phyloP scores from a whole-genome alignment of 2,329 filamentous ascomycete species.

The Juglanconis juglandina region DNA sequence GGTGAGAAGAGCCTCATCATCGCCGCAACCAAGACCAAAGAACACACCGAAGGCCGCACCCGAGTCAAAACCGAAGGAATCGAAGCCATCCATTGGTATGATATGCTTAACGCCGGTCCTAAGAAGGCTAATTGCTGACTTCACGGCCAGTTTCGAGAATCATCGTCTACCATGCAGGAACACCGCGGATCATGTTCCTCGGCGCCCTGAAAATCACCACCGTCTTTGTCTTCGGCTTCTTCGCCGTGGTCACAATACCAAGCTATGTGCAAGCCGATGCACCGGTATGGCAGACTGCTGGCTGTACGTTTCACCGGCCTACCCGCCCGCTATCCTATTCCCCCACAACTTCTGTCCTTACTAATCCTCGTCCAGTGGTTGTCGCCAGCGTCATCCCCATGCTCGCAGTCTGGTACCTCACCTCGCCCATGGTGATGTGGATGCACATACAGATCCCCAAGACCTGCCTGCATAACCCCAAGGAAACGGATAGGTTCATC shows the following conservation, averaged over 20 bases:
- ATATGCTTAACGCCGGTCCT: not conserved
- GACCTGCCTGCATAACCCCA: slow-evolving; percentile 59
- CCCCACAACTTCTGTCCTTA: not conserved
- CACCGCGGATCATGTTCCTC: slow-evolving; percentile 62
- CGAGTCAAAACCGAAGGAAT: not conserved
- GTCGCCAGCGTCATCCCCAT: slow-evolving; percentile 63
- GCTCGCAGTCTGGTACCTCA: slow-evolving; percentile 59
- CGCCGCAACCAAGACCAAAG: slow-evolving; percentile 1
- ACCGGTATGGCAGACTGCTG: slow-evolving; percentile 33
- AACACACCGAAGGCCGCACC: not conserved
- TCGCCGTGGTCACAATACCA: slow-evolving; percentile 61
- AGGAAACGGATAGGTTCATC: slow-evolving; percentile 52
- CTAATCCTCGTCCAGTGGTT: slow-evolving; percentile 40
- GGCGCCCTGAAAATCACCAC: slow-evolving; percentile 69
- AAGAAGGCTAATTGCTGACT: not conserved
- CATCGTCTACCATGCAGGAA: slow-evolving; percentile 74
- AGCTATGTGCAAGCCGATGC: slow-evolving; percentile 45
- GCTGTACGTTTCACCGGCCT: slow-evolving; percentile 31
- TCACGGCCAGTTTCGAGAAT: slow-evolving; percentile 33
- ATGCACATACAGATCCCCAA: slow-evolving; percentile 67
- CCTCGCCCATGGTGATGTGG: slow-evolving; percentile 68
- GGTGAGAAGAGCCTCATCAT: slow-evolving; percentile 8
- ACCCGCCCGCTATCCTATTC: not conserved
- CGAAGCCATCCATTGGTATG: not conserved
- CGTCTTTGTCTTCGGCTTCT: slow-evolving; percentile 65